Conservation (phyloP, 2,329 filamentous ascomycete species). For the Xylaria hypoxylon region DNA sequence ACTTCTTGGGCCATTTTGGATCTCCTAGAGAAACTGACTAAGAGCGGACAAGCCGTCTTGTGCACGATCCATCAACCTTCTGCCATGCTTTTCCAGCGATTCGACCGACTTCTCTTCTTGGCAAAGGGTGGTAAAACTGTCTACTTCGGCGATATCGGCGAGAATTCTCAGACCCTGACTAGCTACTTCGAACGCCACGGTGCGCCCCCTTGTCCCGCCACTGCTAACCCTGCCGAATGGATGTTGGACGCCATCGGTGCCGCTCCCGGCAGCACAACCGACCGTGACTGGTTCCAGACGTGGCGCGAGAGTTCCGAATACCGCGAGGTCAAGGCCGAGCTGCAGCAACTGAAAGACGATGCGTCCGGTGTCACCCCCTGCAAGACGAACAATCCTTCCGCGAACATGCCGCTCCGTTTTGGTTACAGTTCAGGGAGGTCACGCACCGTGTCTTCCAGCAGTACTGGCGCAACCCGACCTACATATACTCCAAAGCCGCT, state of each 20-base stretch:
- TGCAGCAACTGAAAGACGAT: conserved; percentile 66
- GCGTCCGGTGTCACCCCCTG: conserved; percentile 52
- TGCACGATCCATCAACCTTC: conserved; percentile 99
- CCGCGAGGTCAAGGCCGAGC: conserved; percentile 65
- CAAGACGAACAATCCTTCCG: conserved; percentile 64
- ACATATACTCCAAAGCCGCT: conserved; percentile 84
- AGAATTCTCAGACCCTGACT: conserved; percentile 74
- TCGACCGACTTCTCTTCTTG: conserved; percentile 83
- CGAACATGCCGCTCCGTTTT: conserved; percentile 85
- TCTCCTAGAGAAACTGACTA: conserved; percentile 88
- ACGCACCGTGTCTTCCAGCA: conserved; percentile 84
- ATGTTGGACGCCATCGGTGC: conserved; percentile 75
- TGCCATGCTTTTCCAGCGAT: conserved; percentile 92
- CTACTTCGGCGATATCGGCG: conserved; percentile 84
- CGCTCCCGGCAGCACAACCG: conserved; percentile 71
- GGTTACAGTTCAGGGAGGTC: conserved; percentile 74
- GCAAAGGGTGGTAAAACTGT: conserved; percentile 81
- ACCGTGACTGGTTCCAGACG: conserved; percentile 73
- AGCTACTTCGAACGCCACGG: conserved; percentile 82
- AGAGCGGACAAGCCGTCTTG: conserved; percentile 91
- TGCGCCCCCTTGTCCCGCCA: conserved; percentile 70
- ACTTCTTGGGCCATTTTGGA: conserved; percentile 93
- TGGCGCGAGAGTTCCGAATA: conserved; percentile 61
- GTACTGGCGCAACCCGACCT: conserved; percentile 90
- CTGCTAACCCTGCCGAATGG: conserved; percentile 85